Conservation (phyloP, 2,329 filamentous ascomycete genomes). For the Huntiella savannae region DNA sequence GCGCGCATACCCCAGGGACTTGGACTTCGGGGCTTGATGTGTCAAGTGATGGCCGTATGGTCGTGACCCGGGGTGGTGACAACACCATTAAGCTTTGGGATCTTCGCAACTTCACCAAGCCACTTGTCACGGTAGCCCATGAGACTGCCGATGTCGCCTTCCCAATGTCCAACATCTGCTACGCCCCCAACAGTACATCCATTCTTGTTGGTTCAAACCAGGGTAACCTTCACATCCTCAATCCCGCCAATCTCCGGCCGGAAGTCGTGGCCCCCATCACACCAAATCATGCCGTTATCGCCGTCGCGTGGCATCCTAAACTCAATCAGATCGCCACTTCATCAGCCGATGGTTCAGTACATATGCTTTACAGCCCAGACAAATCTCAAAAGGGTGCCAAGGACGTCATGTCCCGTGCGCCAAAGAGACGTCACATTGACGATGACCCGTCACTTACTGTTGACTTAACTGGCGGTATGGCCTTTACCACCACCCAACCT, state of each 20-base stretch:
- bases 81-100: conserved; percentile 94
- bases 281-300: conserved; percentile 61
- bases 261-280: conserved; percentile 84
- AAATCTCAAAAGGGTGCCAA: conserved; percentile 66
- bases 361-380: conserved; percentile 77
- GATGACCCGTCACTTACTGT: conserved; percentile 78
- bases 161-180: conserved; percentile 70
- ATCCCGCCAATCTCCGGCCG: conserved; percentile 70
- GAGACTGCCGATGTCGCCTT: conserved; percentile 68
- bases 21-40: conserved; percentile 90
- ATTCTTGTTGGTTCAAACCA: conserved; percentile 77
- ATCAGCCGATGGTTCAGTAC: conserved; percentile 76
- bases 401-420: conserved; percentile 77
- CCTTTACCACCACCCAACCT: conserved; percentile 34
- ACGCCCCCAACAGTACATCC: conserved; percentile 65
- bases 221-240: conserved; percentile 80
- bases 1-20: conserved; percentile 64
- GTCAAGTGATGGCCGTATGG: conserved; percentile 73
- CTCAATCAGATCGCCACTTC: conserved; percentile 93
- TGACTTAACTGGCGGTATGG: conserved; percentile 62
- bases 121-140: conserved; percentile 62
- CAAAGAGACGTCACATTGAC: conserved; percentile 88
- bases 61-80: conserved; percentile 81
- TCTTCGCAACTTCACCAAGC: conserved; percentile 81
- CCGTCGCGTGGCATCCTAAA: conserved; percentile 79